Evolutionary conservation across 495 filamentous ascomycete species (phyloP), one percentile per base, ranked within the genome.

Genomic region (Usnea hakonensis): DNA sequence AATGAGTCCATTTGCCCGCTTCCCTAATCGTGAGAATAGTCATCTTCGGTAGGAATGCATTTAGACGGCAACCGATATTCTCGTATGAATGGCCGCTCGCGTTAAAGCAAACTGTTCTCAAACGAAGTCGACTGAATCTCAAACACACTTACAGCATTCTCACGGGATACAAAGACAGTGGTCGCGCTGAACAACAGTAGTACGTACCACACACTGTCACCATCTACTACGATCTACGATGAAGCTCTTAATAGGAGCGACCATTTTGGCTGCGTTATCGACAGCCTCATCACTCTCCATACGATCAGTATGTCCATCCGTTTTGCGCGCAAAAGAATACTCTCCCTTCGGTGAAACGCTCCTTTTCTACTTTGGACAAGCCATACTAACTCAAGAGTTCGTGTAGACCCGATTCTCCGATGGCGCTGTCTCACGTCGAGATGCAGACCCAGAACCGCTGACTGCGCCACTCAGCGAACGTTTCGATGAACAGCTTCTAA

Each of bases 371-470:
- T n/a, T n/a, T n/a, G n/a, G n/a, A n/a, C n/a, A n/a, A n/a, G n/a
- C n/a, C n/a, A n/a, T n/a, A n/a, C n/a, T n/a, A n/a, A n/a, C n/a
- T n/a, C n/a, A n/a, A n/a, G n/a, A n/a, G n/a, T n/a, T n/a, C n/a
- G n/a, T n/a, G n/a, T n/a, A n/a, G 5, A 35, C 32, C 11, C 40
- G 53, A 50, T 46, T 37, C 41, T 26, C 21, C 35, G 40, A 37
- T 36, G 36, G 40, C 40, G 56, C 60, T 14, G 36, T 63, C 28
- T 63, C 56, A 38, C 46, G 58, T 11, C 56, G 66, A 32, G 67
- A 67, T 26, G 64, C 65, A 26, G 62, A 69, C 26, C 23, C 63
- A 13, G 68, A 62, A 17, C 62, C 62, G 16, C 56, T 68, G 17
- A 40, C 66, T n/a, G 62, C 59, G 17, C 52, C 64, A 21, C 40